phyloP scores from a whole-genome alignment of 192 early-diverging fungal genomes.

The Pilaira anomala region DNA sequence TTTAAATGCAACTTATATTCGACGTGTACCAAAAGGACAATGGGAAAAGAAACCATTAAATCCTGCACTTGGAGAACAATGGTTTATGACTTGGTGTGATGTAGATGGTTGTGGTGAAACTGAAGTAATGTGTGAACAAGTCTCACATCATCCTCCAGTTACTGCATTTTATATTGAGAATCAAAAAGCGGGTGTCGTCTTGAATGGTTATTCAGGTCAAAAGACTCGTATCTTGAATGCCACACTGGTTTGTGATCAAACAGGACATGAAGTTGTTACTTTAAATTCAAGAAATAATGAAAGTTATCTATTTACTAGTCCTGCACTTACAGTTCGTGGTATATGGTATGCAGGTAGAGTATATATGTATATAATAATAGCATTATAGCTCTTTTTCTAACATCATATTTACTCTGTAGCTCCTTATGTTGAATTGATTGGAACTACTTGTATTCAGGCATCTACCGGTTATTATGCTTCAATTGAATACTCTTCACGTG shows the following conservation, averaged over 20 bases:
- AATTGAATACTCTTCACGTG: conserved; percentile 66
- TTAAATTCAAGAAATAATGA: conserved; percentile 38
- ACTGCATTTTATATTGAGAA: conserved; percentile 52
- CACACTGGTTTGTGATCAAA: conserved; percentile 66
- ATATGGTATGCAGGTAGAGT: conserved; percentile 45
- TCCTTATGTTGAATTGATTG: conserved; percentile 34
- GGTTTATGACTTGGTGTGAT: conserved; percentile 42
- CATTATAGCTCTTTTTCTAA: not conserved
- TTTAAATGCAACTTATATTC: conserved; percentile 68
- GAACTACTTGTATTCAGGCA: conserved; percentile 58
- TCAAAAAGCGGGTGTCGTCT: conserved; percentile 1
- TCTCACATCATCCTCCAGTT: conserved; percentile 47
- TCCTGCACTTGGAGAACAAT: conserved; percentile 46
- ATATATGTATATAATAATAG: not conserved
- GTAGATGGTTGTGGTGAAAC: conserved; percentile 51
- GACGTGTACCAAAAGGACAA: conserved; percentile 63
- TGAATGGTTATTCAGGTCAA: conserved; percentile 30
- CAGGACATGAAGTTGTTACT: conserved; percentile 63
- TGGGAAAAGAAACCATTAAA: conserved; percentile 61
- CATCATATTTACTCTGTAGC: conserved; percentile 5
- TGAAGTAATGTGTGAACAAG: conserved; percentile 41
- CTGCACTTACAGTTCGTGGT: conserved; percentile 68
- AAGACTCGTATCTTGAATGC: conserved; percentile 63
- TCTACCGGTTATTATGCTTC: conserved; percentile 42
- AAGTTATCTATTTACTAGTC: conserved; percentile 63